phyloP scores from a whole-genome alignment of 1,139 yeast species.

The Magnusiomyces starmeri region DNA sequence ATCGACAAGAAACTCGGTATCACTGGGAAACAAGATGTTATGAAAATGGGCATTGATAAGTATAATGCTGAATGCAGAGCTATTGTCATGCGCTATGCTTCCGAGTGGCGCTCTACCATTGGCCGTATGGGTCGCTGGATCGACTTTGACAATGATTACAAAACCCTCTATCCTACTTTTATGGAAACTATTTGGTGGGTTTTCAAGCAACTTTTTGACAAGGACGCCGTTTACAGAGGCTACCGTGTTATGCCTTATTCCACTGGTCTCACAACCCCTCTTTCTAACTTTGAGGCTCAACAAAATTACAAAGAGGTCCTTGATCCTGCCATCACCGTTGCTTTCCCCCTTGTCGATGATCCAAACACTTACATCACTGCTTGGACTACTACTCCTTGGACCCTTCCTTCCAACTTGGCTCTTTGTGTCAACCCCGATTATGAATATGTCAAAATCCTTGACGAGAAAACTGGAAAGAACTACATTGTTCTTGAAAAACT shows the following conservation, averaged over 20 bases:
- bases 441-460: constrained; percentile 86
- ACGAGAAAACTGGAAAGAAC: constrained; percentile 74
- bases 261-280: constrained; percentile 92
- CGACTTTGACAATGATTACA: constrained; percentile 97
- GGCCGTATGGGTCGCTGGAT: constrained; percentile 98
- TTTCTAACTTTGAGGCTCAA: constrained; percentile 96
- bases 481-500: constrained; percentile 79
- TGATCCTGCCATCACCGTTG: constrained; percentile 94
- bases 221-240: constrained; percentile 87
- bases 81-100: constrained; percentile 95
- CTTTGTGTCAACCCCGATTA: constrained; percentile 86
- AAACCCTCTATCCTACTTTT: constrained; percentile 87
- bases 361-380: constrained; percentile 81
- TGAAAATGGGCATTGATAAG: constrained; percentile 86
- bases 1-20: constrained; percentile 95
- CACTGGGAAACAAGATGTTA: constrained; percentile 88
- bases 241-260: constrained; percentile 98
- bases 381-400: constrained; percentile 99
- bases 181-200: constrained; percentile 99
- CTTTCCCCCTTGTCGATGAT: constrained; percentile 75
- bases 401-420: constrained; percentile 89
- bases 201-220: constrained; percentile 77
- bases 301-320: constrained; percentile 95
- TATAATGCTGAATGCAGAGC: constrained; percentile 92
- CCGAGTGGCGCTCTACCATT: constrained; percentile 87